Conservation (phyloP, 768 basidiomycete genomes). For the Mycena albidolilacea region DNA sequence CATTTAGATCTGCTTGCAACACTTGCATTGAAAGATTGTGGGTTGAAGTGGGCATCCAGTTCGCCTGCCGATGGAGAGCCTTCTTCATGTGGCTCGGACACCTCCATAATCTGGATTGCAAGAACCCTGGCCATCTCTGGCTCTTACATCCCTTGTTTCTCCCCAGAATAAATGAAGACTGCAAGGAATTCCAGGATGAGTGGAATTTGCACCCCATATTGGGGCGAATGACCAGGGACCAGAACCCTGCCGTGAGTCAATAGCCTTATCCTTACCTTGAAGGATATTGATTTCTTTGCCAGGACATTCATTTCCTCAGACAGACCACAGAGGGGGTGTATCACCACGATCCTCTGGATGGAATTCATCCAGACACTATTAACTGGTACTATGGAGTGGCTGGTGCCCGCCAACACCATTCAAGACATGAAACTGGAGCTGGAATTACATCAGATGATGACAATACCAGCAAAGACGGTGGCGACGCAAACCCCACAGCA, state of each 20-base stretch:
- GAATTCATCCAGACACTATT: too few relatives aligned
- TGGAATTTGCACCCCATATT: conserved; percentile 52
- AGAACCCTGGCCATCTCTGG: conserved; percentile 5
- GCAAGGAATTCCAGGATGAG: conserved; percentile 42
- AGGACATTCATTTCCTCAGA: background rate
- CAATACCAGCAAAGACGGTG: too few relatives aligned
- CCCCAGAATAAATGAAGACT: conserved; percentile 46
- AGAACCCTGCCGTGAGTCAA: conserved; percentile 1
- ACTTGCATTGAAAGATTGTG: conserved; percentile 1
- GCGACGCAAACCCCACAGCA: too few relatives aligned
- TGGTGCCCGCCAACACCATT: too few relatives aligned
- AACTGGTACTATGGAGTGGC: too few relatives aligned
- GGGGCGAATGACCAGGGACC: conserved; percentile 31
- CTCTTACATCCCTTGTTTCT: conserved; percentile 45
- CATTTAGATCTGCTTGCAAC: background rate
- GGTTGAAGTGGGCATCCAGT: too few relatives aligned
- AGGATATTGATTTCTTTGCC: background rate
- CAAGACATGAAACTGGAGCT: too few relatives aligned
- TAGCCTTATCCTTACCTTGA: background rate
- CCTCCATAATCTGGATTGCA: background rate
- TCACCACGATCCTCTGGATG: background rate
- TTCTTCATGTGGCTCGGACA: too few relatives aligned
- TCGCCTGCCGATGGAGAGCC: too few relatives aligned
- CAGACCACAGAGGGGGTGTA: too few relatives aligned
- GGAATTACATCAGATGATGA: too few relatives aligned